Conservation (phyloP, 2,329 filamentous ascomycete genomes). For the Penicillium crustosum region DNA sequence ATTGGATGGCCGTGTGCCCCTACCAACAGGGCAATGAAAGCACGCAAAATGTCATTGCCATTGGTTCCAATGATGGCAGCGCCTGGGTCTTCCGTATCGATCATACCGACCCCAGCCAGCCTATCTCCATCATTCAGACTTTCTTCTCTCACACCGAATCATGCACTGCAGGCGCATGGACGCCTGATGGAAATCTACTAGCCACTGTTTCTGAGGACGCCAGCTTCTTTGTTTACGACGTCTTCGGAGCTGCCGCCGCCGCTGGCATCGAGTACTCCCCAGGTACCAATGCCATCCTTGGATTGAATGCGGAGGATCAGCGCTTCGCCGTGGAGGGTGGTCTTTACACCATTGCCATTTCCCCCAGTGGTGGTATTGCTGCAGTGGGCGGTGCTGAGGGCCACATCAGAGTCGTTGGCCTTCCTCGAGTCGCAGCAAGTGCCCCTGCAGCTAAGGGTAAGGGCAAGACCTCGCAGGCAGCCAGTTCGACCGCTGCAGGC, state of each 20-base stretch:
- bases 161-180: slow-evolving; percentile 90
- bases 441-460: slow-evolving; percentile 53
- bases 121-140: slow-evolving; percentile 80
- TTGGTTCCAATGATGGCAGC: slow-evolving; percentile 86
- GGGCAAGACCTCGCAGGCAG: slow-evolving; percentile 46
- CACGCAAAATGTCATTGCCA: slow-evolving; percentile 76
- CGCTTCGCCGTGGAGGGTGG: slow-evolving; percentile 90
- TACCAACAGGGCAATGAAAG: slow-evolving; percentile 48
- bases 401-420: slow-evolving; percentile 77
- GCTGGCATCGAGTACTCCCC: slow-evolving; percentile 58
- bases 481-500: slow-evolving; percentile 53
- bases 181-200: slow-evolving; percentile 78
- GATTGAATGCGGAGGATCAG: slow-evolving; percentile 77
- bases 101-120: slow-evolving; percentile 56
- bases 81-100: slow-evolving; percentile 96
- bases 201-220: slow-evolving; percentile 87
- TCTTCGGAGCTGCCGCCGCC: slow-evolving; percentile 74
- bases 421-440: slow-evolving; percentile 62
- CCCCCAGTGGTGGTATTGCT: slow-evolving; percentile 74
- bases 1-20: slow-evolving; percentile 82
- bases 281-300: slow-evolving; percentile 66
- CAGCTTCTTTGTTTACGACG: slow-evolving; percentile 88
- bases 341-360: slow-evolving; percentile 81
- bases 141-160: slow-evolving; percentile 87
- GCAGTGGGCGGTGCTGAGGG: slow-evolving; percentile 88